Base-by-base conservation (phyloP, 2,329 filamentous ascomycete genomes). In the Alternaria brassicicola region DNA sequence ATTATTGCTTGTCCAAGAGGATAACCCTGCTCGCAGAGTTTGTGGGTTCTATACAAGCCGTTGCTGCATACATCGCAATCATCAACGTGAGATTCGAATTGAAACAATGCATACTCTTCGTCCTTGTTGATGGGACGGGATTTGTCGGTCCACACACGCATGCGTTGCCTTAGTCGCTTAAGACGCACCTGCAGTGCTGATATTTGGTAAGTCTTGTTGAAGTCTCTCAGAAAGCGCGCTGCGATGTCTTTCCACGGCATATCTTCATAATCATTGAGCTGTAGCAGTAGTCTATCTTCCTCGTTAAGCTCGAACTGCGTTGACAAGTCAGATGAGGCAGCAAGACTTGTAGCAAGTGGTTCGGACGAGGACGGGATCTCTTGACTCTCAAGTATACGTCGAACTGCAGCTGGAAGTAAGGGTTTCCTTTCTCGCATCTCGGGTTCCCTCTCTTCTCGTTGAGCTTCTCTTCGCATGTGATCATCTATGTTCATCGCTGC, bases 151-250 rank as follows among this genome's bases (percentile, higher is more conserved):
- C 83, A 85, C 1, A 79, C 75, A 21, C 82, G 78, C 70, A 83
- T 78, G 47, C 81, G 78, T 65, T 84, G 82, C n/a, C 81, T 75
- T 36, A 85, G 72, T 35, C 83, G 76, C 69, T 84, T 84, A 63
- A 82, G 79, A 19, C 82, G 80, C 83, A 85, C 85, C 65, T 85
- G 83, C 31, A 85, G 72, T 6, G 82, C 81, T 3, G 82, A 81
- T 46, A 84, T 81, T 61, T 83, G 80, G 60, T 82, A 80, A 4
- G 71, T 76, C 65, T 83, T 81, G 55, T 81, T 80, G 25, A 80
- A 72, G 30, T 83, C 81, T 12, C 76, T 77, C 55, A 81, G 76
- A 69, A 84, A 84, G 19, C 80, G 80, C 51, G n/a, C 61, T 70
- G 9, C 65, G 70, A 12, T 84, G 55, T 23, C 71, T 65, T 13